phyloP scores from a whole-genome alignment of 805 yeast genomes.

The Candida stauntonica region DNA sequence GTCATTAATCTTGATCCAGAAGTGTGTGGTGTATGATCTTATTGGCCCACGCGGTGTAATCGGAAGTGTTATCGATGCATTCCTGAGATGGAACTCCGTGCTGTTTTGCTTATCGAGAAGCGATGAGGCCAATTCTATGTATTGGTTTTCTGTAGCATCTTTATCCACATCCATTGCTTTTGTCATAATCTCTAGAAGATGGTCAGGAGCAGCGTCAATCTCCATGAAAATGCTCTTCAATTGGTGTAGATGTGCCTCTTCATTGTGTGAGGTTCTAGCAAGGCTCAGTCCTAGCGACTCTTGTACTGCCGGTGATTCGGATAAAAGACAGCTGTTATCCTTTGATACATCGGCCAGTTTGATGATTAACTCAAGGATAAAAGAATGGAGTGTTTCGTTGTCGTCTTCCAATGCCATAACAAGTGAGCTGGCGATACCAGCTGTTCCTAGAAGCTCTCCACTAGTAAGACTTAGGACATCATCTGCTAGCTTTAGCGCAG shows the following conservation, averaged over 20 bases:
- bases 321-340: background rate
- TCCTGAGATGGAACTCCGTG: slow-evolving; percentile 28
- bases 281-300: background rate
- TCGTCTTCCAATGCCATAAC: background rate
- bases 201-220: slow-evolving; percentile 6
- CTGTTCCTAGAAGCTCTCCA: background rate
- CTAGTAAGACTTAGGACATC: background rate
- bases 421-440: background rate
- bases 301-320: background rate
- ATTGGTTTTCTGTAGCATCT: background rate
- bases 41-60: background rate
- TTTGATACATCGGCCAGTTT: background rate
- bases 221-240: slow-evolving; percentile 2
- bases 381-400: background rate
- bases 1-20: slow-evolving; percentile 29
- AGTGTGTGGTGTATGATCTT: slow-evolving; percentile 24
- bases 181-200: slow-evolving; percentile 8
- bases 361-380: background rate
- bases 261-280: background rate
- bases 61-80: slow-evolving; percentile 22
- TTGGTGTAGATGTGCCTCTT: background rate
- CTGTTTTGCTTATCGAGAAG: slow-evolving; percentile 14
- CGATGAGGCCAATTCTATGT: slow-evolving; percentile 6
- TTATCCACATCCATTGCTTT: background rate
- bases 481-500: too few relatives aligned